Evolutionary conservation across 2,329 filamentous ascomycete species (phyloP), one percentile per base, ranked within the genome.

Genomic region (Sarocladium brachiariae): DNA sequence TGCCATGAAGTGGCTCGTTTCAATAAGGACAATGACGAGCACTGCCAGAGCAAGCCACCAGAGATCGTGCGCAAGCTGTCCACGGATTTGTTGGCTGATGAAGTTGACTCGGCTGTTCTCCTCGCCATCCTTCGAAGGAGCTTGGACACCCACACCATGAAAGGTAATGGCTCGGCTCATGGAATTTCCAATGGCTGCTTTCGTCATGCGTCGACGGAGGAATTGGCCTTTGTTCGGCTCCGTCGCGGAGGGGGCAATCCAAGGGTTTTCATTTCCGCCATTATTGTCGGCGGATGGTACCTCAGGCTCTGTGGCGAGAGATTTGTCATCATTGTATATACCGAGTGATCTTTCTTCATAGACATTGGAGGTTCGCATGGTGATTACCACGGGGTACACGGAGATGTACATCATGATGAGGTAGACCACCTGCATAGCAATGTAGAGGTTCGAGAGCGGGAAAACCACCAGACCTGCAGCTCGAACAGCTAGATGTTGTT

Each of bases 271-370:
- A 11, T 6, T 33, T 11, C 38, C 14, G 11, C n/a, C 35, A 11
- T 16, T 37, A 35, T 11, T 37, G 47, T 18, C 31, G 19, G 30
- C n/a, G 16, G 27, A 19, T 16, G 9, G 33, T n/a, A n/a, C 23
- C n/a, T 25, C 46, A 7, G 30, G n/a, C 19, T 49, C 21, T 8
- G 13, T 60, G 55, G 21, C 59, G 60, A 19, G 61, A 61, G 19
- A 65, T 58, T 19, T 43, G 16, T 65, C 65, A 21, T 71, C 66
- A 37, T 65, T 65, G 52, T 82, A 80, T 27, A 84, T 76, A 0
- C 83, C 83, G 2, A 87, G 69, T 0, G 79, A 83, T 6, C 81
- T 73, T 58, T 88, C 83, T 61, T 87, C 84, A 59, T 88, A 88
- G 25, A 86, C 79, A 59, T 87, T 87, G 34, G 83, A 84, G 60